These are phyloP conservation scores for Solanum gracilifrons DNA, from an alignment of 257 asterid genomes.

Conservation along the genomic window DNA sequence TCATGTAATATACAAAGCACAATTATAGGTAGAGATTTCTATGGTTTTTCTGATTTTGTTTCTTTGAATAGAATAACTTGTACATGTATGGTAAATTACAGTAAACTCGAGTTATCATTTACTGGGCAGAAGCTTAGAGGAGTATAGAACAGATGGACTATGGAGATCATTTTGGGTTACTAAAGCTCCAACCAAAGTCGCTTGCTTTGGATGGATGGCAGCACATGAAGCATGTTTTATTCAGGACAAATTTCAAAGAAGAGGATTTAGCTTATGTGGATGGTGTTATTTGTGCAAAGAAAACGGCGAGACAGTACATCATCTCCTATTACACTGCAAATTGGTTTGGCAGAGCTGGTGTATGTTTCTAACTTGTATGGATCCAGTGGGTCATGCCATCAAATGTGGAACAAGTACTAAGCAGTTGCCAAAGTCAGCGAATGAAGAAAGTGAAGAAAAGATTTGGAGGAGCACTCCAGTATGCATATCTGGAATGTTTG, in stretches of 20 bases:
- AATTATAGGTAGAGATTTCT: not conserved
- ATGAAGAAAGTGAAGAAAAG: not conserved
- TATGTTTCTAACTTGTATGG: not conserved
- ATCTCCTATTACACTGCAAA: not conserved
- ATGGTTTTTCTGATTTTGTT: not conserved
- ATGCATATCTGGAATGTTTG: not conserved
- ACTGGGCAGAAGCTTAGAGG: not conserved
- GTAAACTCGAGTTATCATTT: not conserved
- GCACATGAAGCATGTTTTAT: not conserved
- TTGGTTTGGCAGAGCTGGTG: not conserved
- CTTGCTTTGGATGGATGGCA: not conserved
- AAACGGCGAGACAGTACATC: not conserved
- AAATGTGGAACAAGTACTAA: not conserved
- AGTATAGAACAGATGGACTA: not conserved
- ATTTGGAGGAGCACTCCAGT: not conserved
- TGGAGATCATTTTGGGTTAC: not conserved
- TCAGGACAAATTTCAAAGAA: not conserved
- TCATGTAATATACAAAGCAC: not conserved
- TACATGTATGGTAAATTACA: not conserved
- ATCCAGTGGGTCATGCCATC: not conserved
- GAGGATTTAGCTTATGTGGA: not conserved
- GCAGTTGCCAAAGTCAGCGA: not conserved
- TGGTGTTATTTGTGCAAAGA: not conserved
- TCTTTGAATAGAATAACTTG: not conserved
- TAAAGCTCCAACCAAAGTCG: not conserved